Conservation (phyloP, 257 asterid species). For the Pogostemon cablin region DNA sequence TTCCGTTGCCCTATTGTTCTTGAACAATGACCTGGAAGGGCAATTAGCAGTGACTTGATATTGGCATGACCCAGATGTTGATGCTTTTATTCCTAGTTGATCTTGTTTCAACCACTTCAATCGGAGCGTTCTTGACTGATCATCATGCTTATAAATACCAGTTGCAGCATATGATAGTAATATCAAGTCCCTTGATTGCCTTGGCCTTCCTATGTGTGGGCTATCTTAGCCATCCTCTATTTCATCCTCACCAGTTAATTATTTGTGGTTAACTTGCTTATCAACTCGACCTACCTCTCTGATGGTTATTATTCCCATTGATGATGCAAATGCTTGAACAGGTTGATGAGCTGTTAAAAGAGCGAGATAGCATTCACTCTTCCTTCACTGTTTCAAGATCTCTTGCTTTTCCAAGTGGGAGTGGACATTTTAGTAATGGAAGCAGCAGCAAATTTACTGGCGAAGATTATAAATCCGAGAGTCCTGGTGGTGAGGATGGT, state of each 20-base stretch:
- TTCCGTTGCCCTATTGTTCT: background rate
- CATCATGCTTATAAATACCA: background rate
- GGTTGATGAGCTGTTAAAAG: conserved; percentile 96
- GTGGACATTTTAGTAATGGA: conserved; percentile 81
- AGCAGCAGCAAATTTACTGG: conserved; percentile 71
- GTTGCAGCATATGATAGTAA: background rate
- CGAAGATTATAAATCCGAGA: conserved; percentile 66
- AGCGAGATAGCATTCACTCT: conserved; percentile 86
- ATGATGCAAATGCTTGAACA: conserved; percentile 34
- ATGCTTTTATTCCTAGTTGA: background rate
- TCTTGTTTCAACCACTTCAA: background rate
- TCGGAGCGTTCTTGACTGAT: background rate
- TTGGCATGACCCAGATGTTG: background rate
- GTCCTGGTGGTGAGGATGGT: conserved; percentile 84
- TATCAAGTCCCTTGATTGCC: background rate
- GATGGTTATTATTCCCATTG: conserved; percentile 21
- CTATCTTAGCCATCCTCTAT: background rate
- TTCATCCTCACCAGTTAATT: background rate
- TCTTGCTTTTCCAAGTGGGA: conserved; percentile 53
- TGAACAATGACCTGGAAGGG: background rate
- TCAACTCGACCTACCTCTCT: background rate
- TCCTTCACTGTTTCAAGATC: conserved; percentile 72
- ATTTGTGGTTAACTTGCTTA: conserved; percentile 1
- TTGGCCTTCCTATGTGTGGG: background rate
- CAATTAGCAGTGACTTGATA: conserved; percentile 14